Conservation (phyloP, 371 early-diverging fungal species). For the Rhizopus delemar region DNA sequence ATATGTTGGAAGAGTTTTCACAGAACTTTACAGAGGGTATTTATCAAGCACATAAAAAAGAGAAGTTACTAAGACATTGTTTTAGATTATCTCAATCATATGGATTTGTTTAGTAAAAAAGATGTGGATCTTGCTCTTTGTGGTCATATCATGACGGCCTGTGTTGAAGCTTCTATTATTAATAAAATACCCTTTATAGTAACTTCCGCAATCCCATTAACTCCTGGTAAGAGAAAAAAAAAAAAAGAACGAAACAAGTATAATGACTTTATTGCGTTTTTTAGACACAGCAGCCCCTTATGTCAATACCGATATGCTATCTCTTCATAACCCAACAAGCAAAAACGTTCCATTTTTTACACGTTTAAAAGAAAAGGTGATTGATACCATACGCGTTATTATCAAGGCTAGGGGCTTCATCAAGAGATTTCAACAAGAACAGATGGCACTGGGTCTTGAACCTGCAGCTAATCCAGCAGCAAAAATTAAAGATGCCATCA, state of each 20-base stretch:
- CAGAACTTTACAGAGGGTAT: too few relatives aligned
- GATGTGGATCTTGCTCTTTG: slow-evolving; percentile 16
- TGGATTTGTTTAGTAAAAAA: neutral
- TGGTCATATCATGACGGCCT: slow-evolving; percentile 10
- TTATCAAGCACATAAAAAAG: neutral
- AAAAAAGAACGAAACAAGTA: too few relatives aligned
- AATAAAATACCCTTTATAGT: slow-evolving; percentile 11
- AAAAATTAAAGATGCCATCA: slow-evolving; percentile 10
- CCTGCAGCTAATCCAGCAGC: neutral
- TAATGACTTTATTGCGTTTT: neutral
- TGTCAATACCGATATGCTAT: slow-evolving; percentile 14
- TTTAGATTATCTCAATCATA: slow-evolving; percentile 2
- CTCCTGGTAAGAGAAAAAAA: slow-evolving; percentile 1
- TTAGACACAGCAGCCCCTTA: slow-evolving; percentile 31
- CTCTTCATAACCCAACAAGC: slow-evolving; percentile 13
- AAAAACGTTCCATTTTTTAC: slow-evolving; percentile 14
- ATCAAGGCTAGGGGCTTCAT: neutral
- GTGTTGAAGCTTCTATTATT: slow-evolving; percentile 10
- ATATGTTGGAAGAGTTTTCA: too few relatives aligned
- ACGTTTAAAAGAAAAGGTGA: slow-evolving; percentile 21
- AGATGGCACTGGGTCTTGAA: slow-evolving; percentile 9
- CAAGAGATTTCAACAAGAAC: neutral
- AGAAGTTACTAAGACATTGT: neutral
- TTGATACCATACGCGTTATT: slow-evolving; percentile 5
- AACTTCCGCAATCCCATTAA: slow-evolving; percentile 2